A percentile compares a stretch with the other conserved stretches of the same genome.
phyloP scores from a whole-genome alignment of 176 grass and related monocot species.

The Oryza meridionalis region DNA sequence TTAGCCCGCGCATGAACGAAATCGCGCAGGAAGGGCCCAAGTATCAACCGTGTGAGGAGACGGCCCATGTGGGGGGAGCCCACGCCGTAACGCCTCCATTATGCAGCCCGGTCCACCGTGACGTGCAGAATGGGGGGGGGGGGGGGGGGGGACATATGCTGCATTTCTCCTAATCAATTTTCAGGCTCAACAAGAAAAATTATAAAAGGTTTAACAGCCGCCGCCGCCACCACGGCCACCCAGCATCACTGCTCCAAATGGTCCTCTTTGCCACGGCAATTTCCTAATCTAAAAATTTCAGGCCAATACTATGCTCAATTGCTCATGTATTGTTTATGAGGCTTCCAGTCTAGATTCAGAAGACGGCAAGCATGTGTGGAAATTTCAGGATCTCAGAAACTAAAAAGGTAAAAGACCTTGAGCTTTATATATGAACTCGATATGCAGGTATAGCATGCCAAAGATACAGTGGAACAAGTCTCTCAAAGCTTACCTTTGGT shows the following conservation, averaged over 20 bases:
- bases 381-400: neutral
- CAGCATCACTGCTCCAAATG: neutral
- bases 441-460: neutral
- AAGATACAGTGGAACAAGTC: neutral
- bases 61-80: neutral
- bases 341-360: neutral
- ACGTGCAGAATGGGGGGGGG: neutral
- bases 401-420: neutral
- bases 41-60: neutral
- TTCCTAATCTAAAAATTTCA: neutral
- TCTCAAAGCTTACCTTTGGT: slow-evolving; percentile 29
- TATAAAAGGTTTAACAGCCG: neutral
- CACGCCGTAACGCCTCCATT: neutral
- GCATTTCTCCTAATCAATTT: too few relatives aligned
- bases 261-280: neutral
- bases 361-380: neutral
- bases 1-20: neutral
- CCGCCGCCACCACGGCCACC: too few relatives aligned
- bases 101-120: neutral
- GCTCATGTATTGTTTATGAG: neutral
- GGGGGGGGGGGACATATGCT: too few relatives aligned
- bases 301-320: neutral
- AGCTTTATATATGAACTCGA: neutral
- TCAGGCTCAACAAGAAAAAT: neutral
- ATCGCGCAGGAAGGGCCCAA: neutral